A percentile compares a stretch with the other conserved stretches of the same genome.
These are phyloP conservation scores for Backusella morwellensis DNA, from an alignment of 192 early-diverging fungal species.

Conservation along the genomic window DNA sequence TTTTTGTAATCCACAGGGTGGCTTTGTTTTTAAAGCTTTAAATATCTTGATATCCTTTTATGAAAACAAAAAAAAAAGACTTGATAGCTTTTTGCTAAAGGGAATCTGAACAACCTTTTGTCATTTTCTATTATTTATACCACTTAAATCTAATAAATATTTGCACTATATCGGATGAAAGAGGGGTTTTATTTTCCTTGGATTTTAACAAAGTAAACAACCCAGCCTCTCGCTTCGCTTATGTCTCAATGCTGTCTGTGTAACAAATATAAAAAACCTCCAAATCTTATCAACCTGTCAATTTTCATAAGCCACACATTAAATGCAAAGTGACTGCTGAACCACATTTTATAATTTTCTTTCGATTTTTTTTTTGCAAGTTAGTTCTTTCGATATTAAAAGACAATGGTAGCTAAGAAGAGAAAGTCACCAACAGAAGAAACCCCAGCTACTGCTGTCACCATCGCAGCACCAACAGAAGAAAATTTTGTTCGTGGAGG, in stretches of 20 bases:
- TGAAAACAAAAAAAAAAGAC: too few species aligned
- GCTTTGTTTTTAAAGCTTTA: too few species aligned
- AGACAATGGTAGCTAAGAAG: constrained; percentile 15
- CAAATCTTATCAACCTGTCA: not conserved
- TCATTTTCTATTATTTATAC: too few species aligned
- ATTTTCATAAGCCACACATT: not conserved
- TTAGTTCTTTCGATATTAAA: constrained; percentile 7
- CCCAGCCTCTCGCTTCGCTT: not conserved
- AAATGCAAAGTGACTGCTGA: not conserved
- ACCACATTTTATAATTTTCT: not conserved
- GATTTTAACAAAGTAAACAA: not conserved
- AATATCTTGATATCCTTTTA: too few species aligned
- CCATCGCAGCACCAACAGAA: constrained; percentile 40
- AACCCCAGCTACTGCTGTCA: constrained; percentile 10
- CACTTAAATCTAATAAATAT: too few species aligned
- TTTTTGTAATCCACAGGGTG: too few species aligned
- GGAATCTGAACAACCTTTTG: too few species aligned
- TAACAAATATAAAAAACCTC: not conserved
- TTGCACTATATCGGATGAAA: too few species aligned
- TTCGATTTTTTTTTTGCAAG: constrained; percentile 3
- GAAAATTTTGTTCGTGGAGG: constrained; percentile 88
- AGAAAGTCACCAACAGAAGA: constrained; percentile 21
- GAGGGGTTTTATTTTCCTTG: too few species aligned
- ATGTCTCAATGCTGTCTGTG: not conserved
- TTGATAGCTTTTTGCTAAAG: too few species aligned